Evolutionary conservation across 768 basidiomycete genomes (phyloP).

Genomic region (Pleurotus sapidus): DNA sequence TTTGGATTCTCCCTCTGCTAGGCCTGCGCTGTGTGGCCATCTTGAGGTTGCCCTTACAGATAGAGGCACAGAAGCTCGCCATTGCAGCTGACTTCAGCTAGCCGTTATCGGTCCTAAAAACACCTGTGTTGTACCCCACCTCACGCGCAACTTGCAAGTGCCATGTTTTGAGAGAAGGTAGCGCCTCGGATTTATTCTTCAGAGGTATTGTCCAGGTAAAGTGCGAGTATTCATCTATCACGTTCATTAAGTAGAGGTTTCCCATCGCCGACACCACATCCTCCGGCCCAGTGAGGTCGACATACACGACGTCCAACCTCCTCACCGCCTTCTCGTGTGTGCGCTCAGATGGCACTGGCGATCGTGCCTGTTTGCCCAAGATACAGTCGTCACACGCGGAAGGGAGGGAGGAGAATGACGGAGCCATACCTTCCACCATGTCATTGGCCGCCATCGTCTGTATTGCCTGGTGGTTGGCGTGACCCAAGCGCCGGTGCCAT

Average conservation of each 20-base stretch:
- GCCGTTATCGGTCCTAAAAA: conserved; percentile 16
- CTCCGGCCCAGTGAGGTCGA: conserved; percentile 12
- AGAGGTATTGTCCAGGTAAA: conserved; percentile 25
- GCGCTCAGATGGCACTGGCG: conserved; percentile 10
- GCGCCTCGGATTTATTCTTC: conserved; percentile 22
- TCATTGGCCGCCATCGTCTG: conserved; percentile 4
- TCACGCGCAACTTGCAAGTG: conserved; percentile 13
- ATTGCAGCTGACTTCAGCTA: conserved; percentile 20
- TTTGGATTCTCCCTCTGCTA: too few species aligned
- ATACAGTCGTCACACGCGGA: conserved; percentile 12
- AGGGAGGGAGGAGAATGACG: conserved; percentile 13
- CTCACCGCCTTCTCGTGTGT: not conserved
- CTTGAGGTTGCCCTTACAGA: too few species aligned
- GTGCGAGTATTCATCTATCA: conserved; percentile 19
- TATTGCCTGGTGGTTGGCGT: conserved; percentile 11
- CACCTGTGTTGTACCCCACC: not conserved
- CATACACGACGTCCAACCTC: conserved; percentile 10
- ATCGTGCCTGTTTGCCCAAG: conserved; percentile 12
- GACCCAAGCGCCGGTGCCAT: conserved; percentile 17
- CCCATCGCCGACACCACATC: conserved; percentile 10
- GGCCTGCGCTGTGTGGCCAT: too few species aligned
- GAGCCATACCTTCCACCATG: conserved; percentile 14
- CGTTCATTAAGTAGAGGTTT: too few species aligned
- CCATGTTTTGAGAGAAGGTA: conserved; percentile 25
- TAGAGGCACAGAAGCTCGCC: conserved; percentile 14